phyloP scores from a whole-genome alignment of 2,329 filamentous ascomycete species.

The Neofusicoccum sp. region DNA sequence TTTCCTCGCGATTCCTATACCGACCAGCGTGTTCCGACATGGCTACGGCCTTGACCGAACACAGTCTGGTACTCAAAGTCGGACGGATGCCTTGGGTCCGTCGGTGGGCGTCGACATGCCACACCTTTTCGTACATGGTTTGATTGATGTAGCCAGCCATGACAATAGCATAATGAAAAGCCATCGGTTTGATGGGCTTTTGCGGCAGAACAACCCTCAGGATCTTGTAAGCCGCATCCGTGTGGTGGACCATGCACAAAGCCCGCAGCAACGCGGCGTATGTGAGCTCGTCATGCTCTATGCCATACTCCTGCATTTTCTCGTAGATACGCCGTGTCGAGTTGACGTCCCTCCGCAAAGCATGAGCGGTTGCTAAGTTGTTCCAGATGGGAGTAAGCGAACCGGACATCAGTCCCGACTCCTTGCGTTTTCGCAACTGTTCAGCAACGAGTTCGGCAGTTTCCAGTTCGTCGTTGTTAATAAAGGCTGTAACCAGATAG shows the following conservation, averaged over 20 bases:
- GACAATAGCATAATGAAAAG: conserved; percentile 54
- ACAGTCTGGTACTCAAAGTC: conserved; percentile 44
- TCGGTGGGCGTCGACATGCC: conserved; percentile 51
- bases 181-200: conserved; percentile 43
- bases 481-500: conserved; percentile 63
- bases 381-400: conserved; percentile 73
- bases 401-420: conserved; percentile 48
- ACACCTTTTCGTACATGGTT: conserved; percentile 46
- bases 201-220: conserved; percentile 50
- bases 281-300: conserved; percentile 56
- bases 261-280: conserved; percentile 62
- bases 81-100: conserved; percentile 34
- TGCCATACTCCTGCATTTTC: conserved; percentile 52
- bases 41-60: conserved; percentile 33
- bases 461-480: conserved; percentile 47
- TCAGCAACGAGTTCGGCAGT: conserved; percentile 49
- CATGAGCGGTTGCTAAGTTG: conserved; percentile 67
- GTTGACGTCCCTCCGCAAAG: conserved; percentile 58
- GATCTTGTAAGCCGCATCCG: conserved; percentile 57
- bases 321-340: conserved; percentile 54
- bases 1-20: conserved; percentile 3
- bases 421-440: conserved; percentile 19
- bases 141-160: conserved; percentile 51
- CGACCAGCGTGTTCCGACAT: conserved; percentile 23
- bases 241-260: conserved; percentile 52